Evolutionary conservation across 768 basidiomycete species (phyloP).

Genomic region (Rubroboletus satanas): DNA sequence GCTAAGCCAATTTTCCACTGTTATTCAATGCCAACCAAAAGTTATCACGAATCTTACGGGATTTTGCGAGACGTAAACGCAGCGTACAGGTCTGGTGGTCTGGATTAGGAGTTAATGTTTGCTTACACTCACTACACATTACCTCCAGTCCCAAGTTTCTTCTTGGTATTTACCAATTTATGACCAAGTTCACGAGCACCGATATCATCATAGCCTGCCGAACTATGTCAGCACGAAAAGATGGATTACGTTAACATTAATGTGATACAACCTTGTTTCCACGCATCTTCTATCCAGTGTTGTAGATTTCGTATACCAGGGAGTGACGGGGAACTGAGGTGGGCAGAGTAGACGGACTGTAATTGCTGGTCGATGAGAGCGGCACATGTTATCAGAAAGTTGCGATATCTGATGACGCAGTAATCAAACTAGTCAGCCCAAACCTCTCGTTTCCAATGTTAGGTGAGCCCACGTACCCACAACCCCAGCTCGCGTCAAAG

Average conservation of each 20-base stretch:
- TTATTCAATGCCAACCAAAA: not conserved
- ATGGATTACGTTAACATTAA: not conserved
- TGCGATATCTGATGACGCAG: constrained; percentile 60
- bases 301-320: constrained; percentile 78
- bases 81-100: constrained; percentile 60
- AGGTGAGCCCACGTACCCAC: constrained; percentile 46
- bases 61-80: constrained; percentile 78
- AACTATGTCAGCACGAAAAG: not conserved
- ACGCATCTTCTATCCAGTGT: constrained; percentile 76
- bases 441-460: constrained; percentile 2
- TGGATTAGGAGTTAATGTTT: not conserved
- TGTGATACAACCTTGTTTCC: constrained; percentile 52
- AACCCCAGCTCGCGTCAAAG: constrained; percentile 72
- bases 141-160: constrained; percentile 85
- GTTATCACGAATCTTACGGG: constrained; percentile 52
- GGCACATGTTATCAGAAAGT: constrained; percentile 76
- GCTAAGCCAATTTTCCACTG: constrained; percentile 31
- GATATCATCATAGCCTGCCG: constrained; percentile 64
- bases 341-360: constrained; percentile 59
- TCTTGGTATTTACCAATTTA: constrained; percentile 50
- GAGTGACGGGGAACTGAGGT: constrained; percentile 51
- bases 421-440: not conserved
- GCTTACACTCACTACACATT: constrained; percentile 3
- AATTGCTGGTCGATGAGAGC: constrained; percentile 62
- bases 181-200: constrained; percentile 59